Evolutionary conservation across 768 basidiomycete species (phyloP).

Genomic region (Melanogaster broomeanus): DNA sequence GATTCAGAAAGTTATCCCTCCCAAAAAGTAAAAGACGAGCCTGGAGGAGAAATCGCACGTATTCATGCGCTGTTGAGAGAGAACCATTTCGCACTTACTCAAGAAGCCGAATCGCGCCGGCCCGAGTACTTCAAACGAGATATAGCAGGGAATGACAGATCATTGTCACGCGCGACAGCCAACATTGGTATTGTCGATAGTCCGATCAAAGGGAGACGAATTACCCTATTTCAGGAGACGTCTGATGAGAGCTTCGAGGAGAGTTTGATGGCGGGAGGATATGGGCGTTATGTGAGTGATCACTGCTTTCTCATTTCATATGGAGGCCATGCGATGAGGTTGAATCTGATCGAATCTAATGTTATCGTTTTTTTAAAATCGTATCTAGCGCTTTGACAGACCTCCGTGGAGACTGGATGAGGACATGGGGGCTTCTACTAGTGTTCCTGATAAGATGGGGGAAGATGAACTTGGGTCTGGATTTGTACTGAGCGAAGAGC

Average conservation of each 20-base stretch:
- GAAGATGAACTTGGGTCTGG: constrained; percentile 10
- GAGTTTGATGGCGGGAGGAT: constrained; percentile 80
- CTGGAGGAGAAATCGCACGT: constrained; percentile 60
- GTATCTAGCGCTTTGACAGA: constrained; percentile 25
- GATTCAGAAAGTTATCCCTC: not conserved
- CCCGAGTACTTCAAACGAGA: constrained; percentile 71
- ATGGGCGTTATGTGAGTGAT: constrained; percentile 69
- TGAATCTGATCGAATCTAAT: constrained; percentile 14
- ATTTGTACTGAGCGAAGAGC: constrained; percentile 48
- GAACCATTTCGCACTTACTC: constrained; percentile 48
- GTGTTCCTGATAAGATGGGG: constrained; percentile 8
- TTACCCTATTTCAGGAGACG: constrained; percentile 79
- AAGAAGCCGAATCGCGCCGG: constrained; percentile 60
- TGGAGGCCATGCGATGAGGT: not conserved
- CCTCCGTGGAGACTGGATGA: constrained; percentile 20
- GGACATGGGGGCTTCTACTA: constrained; percentile 14
- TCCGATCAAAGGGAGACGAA: constrained; percentile 69
- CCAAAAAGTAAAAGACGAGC: constrained; percentile 17
- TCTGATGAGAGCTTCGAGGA: constrained; percentile 86
- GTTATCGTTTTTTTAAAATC: constrained; percentile 1
- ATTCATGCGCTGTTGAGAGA: constrained; percentile 56
- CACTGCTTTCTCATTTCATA: not conserved
- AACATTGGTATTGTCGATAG: constrained; percentile 67
- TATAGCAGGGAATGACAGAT: constrained; percentile 8
- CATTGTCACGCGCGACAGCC: constrained; percentile 21